Conservation (phyloP, 305 asterid species). For the Solanum chacoense region DNA sequence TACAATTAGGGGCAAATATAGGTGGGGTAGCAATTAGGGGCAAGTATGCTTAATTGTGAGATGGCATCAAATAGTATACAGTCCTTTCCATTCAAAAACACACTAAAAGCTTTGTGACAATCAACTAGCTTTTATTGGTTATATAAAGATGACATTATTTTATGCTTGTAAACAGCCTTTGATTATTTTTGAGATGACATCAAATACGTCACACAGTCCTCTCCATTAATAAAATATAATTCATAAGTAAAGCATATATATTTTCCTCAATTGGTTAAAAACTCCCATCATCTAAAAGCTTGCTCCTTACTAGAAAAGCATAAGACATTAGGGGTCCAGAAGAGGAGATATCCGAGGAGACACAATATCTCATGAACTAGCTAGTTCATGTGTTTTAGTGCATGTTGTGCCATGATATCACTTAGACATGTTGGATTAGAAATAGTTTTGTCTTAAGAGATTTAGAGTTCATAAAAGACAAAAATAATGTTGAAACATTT, state of each 20-base stretch:
- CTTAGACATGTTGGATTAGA: neutral
- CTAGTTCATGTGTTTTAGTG: neutral
- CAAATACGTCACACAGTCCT: neutral
- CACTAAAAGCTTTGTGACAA: neutral
- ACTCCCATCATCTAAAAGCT: neutral
- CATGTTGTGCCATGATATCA: constrained; percentile 5
- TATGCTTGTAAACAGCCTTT: neutral
- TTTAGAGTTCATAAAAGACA: neutral
- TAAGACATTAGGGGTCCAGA: neutral
- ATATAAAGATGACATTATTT: neutral
- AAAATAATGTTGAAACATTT: neutral
- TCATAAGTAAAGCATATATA: neutral
- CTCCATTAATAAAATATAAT: neutral
- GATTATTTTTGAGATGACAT: neutral
- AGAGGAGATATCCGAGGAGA: neutral
- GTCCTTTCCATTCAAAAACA: neutral
- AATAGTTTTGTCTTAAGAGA: neutral
- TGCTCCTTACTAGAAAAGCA: neutral
- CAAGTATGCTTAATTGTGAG: neutral
- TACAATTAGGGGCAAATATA: neutral
- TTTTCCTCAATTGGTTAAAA: neutral
- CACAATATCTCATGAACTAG: neutral
- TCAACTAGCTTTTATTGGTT: neutral
- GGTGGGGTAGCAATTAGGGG: neutral
- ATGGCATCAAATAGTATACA: neutral